A percentile compares a stretch with the other conserved stretches of the same genome.
These are phyloP conservation scores for Martensiomyces pterosporus DNA, from an alignment of 192 early-diverging fungal genomes.

Conservation along the genomic window DNA sequence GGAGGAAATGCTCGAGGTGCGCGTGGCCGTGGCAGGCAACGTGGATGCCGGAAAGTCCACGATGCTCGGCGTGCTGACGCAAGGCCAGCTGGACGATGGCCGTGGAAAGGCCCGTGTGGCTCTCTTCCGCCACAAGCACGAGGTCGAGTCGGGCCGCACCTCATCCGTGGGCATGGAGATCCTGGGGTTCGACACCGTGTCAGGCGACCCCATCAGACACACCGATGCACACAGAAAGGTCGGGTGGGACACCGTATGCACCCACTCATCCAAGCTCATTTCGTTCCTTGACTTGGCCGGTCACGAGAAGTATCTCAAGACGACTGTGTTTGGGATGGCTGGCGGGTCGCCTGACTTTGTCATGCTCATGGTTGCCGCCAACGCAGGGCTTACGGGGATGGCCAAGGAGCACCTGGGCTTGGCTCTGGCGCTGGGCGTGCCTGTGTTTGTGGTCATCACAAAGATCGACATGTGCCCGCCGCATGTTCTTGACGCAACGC, in stretches of 20 bases:
- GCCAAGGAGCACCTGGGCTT: slow-evolving; percentile 91
- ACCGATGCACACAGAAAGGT: slow-evolving; percentile 50
- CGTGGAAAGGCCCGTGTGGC: slow-evolving; percentile 86
- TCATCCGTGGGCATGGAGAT: slow-evolving; percentile 88
- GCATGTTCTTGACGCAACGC: slow-evolving; percentile 75
- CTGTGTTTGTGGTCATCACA: slow-evolving; percentile 89
- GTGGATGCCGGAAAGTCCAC: slow-evolving; percentile 87
- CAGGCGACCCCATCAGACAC: slow-evolving; percentile 44
- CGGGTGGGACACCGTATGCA: slow-evolving; percentile 83
- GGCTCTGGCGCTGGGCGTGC: slow-evolving; percentile 79
- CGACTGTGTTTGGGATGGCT: slow-evolving; percentile 94
- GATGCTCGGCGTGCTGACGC: slow-evolving; percentile 84
- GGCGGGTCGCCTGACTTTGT: slow-evolving; percentile 88
- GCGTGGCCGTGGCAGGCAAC: slow-evolving; percentile 88
- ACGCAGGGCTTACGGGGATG: slow-evolving; percentile 90
- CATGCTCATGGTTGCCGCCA: slow-evolving; percentile 83
- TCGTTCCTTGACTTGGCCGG: slow-evolving; percentile 76
- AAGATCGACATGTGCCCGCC: slow-evolving; percentile 93
- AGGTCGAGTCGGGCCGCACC: slow-evolving; percentile 84
- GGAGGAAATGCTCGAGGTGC: slow-evolving; percentile 79
- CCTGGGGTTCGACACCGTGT: slow-evolving; percentile 69
- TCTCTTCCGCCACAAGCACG: slow-evolving; percentile 87
- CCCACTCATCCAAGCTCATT: slow-evolving; percentile 67
- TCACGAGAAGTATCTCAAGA: slow-evolving; percentile 94
- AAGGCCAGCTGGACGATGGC: slow-evolving; percentile 87